Conservation (phyloP, 257 asterid species). For the Capsicum baccatum region DNA sequence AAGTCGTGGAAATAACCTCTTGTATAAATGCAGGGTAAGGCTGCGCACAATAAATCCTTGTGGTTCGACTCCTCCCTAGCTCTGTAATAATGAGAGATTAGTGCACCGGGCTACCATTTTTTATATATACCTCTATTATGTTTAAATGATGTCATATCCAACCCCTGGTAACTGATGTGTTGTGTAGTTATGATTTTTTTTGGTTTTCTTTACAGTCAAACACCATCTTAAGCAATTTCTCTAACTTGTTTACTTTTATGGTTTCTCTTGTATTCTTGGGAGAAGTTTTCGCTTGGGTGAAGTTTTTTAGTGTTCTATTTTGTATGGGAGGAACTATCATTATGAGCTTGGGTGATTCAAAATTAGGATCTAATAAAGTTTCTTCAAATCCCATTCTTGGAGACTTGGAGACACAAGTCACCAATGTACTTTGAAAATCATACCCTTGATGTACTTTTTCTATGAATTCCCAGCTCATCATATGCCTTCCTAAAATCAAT, state of each 20-base stretch:
- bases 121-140: neutral
- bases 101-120: too few relatives aligned
- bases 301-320: constrained; percentile 80
- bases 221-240: constrained; percentile 89
- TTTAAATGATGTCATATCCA: neutral
- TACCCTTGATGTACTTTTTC: too few relatives aligned
- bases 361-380: constrained; percentile 48
- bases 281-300: constrained; percentile 87
- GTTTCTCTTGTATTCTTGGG: constrained; percentile 88
- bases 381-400: constrained; percentile 80
- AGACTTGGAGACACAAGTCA: constrained; percentile 42
- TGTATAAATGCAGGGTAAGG: too few relatives aligned
- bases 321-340: constrained; percentile 94
- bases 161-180: neutral
- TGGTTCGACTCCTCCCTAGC: too few relatives aligned
- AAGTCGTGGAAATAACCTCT: too few relatives aligned
- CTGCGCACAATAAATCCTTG: too few relatives aligned
- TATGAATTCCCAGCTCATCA: too few relatives aligned
- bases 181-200: constrained; percentile 28
- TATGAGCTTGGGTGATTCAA: constrained; percentile 87
- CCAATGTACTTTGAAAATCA: too few relatives aligned
- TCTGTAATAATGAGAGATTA: too few relatives aligned
- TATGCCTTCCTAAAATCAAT: too few relatives aligned
- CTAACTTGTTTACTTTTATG: constrained; percentile 90
- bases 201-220: constrained; percentile 63